These are phyloP conservation scores for Apiospora rasikravindrae DNA, from an alignment of 2,329 filamentous ascomycete species.

Conservation along the genomic window DNA sequence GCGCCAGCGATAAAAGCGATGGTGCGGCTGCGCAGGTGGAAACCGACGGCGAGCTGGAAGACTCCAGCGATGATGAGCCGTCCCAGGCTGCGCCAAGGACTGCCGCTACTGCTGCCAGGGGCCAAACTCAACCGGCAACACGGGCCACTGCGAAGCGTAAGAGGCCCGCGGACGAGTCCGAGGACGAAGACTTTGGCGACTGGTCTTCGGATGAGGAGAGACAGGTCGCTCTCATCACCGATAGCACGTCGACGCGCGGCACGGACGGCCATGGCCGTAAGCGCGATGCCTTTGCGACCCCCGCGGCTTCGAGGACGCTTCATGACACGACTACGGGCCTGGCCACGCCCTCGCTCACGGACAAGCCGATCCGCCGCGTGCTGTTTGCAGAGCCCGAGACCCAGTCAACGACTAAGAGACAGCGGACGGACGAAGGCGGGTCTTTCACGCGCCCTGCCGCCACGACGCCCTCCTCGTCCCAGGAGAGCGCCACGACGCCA, in stretches of 20 bases:
- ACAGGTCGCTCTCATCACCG: conserved; percentile 30
- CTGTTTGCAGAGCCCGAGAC: conserved; percentile 32
- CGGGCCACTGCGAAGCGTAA: conserved; percentile 33
- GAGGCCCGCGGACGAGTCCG: conserved; percentile 23
- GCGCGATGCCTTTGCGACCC: conserved; percentile 28
- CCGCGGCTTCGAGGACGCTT: conserved; percentile 22
- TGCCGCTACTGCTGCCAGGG: conserved; percentile 16
- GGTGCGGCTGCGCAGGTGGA: conserved; percentile 16
- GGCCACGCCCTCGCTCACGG: conserved; percentile 35
- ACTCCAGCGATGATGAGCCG: conserved; percentile 19
- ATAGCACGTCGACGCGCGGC: conserved; percentile 24
- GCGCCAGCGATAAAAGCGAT: conserved; percentile 19
- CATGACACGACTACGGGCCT: conserved; percentile 27
- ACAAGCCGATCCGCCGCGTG: conserved; percentile 34
- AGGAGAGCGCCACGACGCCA: conserved; percentile 25
- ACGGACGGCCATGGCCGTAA: conserved; percentile 19
- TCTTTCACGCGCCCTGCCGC: background rate
- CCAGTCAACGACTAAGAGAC: conserved; percentile 27
- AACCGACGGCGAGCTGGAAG: conserved; percentile 10
- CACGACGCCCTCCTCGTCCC: conserved; percentile 28
- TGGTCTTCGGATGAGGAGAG: conserved; percentile 37
- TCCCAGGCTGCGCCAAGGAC: background rate
- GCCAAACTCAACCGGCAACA: background rate
- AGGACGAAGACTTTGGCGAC: conserved; percentile 32
- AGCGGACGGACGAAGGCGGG: conserved; percentile 26